A percentile compares a stretch with the other conserved stretches of the same genome.
phyloP scores from a whole-genome alignment of 306 rosid species.

The Inga laurina region DNA sequence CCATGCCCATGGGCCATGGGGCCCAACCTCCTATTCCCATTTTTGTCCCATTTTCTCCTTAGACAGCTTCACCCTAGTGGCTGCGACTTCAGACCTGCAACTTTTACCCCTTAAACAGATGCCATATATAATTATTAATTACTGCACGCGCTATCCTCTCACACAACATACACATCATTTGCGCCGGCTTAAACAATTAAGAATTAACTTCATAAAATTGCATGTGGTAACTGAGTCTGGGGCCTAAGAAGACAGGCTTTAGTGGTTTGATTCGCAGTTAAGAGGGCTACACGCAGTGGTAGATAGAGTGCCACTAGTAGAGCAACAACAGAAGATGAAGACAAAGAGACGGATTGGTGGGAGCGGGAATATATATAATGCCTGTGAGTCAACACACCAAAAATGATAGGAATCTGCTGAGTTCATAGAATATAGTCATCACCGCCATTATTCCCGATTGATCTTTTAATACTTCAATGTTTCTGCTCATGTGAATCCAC shows the following conservation, averaged over 20 bases:
- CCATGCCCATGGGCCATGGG: slow-evolving; percentile 31
- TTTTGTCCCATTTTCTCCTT: neutral
- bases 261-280: slow-evolving; percentile 5
- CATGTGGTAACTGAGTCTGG: neutral
- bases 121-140: neutral
- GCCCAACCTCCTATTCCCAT: slow-evolving; percentile 20
- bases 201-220: neutral
- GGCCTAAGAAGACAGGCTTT: neutral
- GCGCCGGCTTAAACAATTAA: neutral
- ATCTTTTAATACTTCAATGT: neutral
- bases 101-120: slow-evolving; percentile 16
- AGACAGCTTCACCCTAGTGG: neutral
- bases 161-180: neutral
- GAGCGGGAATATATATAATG: neutral
- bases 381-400: neutral
- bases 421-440: neutral
- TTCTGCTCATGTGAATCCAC: neutral
- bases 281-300: neutral
- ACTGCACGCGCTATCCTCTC: neutral
- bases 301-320: neutral
- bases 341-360: neutral
- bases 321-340: neutral
- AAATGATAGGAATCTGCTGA: slow-evolving; percentile 3
- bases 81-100: slow-evolving; percentile 15
- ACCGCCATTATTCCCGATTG: neutral